Evolutionary conservation across 2,329 filamentous ascomycete species (phyloP).

Genomic region (Cladosporium sp.): DNA sequence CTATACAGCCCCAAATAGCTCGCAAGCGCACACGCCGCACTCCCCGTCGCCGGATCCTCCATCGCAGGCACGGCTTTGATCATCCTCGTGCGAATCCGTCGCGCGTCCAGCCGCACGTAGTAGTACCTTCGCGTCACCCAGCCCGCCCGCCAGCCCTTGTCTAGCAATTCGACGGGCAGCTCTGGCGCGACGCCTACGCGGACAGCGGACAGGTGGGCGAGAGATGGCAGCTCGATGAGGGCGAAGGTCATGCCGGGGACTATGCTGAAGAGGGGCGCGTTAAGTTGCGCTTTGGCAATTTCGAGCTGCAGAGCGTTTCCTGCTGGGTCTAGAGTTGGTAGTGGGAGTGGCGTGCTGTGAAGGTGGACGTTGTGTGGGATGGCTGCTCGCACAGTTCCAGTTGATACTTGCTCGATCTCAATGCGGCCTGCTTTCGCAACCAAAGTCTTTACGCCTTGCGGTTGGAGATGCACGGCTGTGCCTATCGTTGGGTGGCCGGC

Average conservation of each 20-base stretch:
- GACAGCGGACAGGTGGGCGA: not conserved
- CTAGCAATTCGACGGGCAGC: not conserved
- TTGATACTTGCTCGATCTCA: constrained; percentile 23
- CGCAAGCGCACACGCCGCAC: constrained; percentile 44
- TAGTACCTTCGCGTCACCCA: not conserved
- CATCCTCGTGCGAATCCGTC: constrained; percentile 6
- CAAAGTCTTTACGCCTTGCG: not conserved
- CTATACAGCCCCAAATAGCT: constrained; percentile 39
- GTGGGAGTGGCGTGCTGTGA: constrained; percentile 39
- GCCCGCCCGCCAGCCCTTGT: not conserved
- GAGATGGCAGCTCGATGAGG: not conserved
- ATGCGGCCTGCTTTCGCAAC: constrained; percentile 42
- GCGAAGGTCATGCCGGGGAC: not conserved
- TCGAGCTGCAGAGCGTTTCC: not conserved
- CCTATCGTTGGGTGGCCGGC: constrained; percentile 57
- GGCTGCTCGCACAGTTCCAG: constrained; percentile 50
- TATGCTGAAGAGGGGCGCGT: not conserved
- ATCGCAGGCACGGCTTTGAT: constrained; percentile 19
- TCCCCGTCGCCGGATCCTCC: constrained; percentile 51
- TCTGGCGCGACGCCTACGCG: not conserved
- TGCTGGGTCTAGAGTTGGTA: not conserved
- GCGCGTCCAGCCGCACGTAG: constrained; percentile 9
- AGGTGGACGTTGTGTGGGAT: constrained; percentile 66
- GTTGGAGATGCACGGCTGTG: constrained; percentile 35
- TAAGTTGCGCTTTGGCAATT: not conserved